Base-by-base conservation (phyloP, 345 rosid genomes). In the Trapa incisa region DNA sequence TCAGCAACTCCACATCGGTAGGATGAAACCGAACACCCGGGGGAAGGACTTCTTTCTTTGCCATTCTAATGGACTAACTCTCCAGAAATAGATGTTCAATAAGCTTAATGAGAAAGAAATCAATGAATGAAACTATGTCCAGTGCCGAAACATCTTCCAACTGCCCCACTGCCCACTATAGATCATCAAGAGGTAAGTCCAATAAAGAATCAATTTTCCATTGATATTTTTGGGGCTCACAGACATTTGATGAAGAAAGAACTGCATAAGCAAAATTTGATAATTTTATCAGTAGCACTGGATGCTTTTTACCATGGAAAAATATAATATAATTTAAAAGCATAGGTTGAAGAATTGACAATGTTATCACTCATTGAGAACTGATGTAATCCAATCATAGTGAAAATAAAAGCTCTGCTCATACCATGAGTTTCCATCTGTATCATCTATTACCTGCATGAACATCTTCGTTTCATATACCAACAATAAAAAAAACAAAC, bases 11-110 rank as follows among this genome's bases (percentile, higher is more conserved):
- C 0, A 69, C 89, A 70, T 89, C 92, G 64, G 90, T 88, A 0
- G 98, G 98, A 68, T 84, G 90, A 72, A 93, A 93, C 10, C 97
- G 81, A 70, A 89, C 81, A 15, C 98, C 98, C 12, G 97, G 97
- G 45, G 78, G 68, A 47, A 80, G 72, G 1, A n/a, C 38, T 6
- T 41, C 38, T 6, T 41, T 68, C 16, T 72, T 83, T 38, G 70
- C 86, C 96, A 88, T 83, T 11, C 60, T 29, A 52, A 29, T 22
- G 37, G 50, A 57, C 43, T 9, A 43, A 15, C 29, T 29, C 38
- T 52, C 65, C 54, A 66, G 60, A 65, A 74, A 9, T 58, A 58
- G 38, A n/a, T 2, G 14, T 58, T 58, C 38, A 58, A 58, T 58
- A 35, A 58, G 63, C 47, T 52, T 37, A 61, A 74, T 66, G 43